A percentile compares a stretch with the other conserved stretches of the same genome.
Evolutionary conservation across 306 rosid species (phyloP).

Genomic region (Trifolium pratense): DNA sequence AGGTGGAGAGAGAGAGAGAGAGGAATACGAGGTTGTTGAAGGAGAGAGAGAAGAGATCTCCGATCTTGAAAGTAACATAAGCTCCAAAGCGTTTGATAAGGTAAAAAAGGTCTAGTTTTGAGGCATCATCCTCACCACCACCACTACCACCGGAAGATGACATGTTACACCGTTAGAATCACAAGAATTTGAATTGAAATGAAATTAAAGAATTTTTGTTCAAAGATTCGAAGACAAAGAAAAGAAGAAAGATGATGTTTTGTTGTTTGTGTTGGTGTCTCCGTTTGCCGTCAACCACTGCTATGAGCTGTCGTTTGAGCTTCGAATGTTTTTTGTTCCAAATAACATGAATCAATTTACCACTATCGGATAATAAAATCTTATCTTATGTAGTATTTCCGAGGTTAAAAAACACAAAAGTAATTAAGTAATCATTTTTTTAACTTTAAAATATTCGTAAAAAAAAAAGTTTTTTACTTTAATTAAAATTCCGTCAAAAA

Average conservation of each 20-base stretch:
- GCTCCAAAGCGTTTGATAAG: slow-evolving; percentile 78
- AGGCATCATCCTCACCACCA: slow-evolving; percentile 50
- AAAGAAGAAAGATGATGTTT: not conserved
- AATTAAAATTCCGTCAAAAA: no score
- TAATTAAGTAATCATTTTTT: not conserved
- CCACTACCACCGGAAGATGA: slow-evolving; percentile 31
- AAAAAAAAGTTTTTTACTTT: no score
- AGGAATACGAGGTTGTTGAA: slow-evolving; percentile 59
- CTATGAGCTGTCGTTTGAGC: slow-evolving; percentile 40
- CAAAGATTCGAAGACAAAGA: not conserved
- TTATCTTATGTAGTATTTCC: no score
- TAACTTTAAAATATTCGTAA: no score
- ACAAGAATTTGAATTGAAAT: not conserved
- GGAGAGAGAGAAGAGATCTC: slow-evolving; percentile 66
- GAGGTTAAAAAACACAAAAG: no score
- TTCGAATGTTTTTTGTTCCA: slow-evolving; percentile 14
- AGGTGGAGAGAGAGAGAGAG: slow-evolving; percentile 24
- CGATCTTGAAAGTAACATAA: slow-evolving; percentile 71
- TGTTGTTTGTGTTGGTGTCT: not conserved
- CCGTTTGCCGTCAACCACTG: slow-evolving; percentile 40
- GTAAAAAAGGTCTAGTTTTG: slow-evolving; percentile 72
- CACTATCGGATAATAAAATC: not conserved
- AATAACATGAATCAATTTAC: not conserved
- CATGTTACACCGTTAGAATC: slow-evolving; percentile 31
- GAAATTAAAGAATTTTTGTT: not conserved